phyloP scores from a whole-genome alignment of 768 basidiomycete species.

The Rubroboletus satanas region DNA sequence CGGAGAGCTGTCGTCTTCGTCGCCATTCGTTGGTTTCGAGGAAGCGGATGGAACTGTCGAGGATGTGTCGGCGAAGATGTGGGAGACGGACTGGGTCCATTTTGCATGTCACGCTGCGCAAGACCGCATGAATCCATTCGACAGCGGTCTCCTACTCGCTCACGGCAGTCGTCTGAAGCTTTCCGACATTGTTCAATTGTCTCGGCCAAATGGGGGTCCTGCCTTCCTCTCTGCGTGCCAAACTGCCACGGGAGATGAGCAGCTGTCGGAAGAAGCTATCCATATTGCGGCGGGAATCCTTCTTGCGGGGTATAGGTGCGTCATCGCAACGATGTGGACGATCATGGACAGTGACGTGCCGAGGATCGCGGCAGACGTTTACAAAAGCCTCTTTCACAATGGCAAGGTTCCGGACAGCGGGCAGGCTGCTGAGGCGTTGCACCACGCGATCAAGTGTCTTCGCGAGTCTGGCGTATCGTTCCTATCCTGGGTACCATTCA shows the following conservation, averaged over 20 bases:
- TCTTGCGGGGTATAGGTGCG: conserved; percentile 28
- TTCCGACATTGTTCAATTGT: conserved; percentile 3
- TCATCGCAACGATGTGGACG: conserved; percentile 44
- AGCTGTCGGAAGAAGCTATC: conserved; percentile 35
- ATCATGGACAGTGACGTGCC: conserved; percentile 12
- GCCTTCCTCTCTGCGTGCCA: conserved; percentile 49
- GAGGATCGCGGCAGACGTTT: too few relatives aligned
- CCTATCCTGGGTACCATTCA: too few relatives aligned
- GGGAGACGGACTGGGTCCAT: not conserved
- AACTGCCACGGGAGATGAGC: conserved; percentile 36
- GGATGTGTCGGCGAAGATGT: not conserved
- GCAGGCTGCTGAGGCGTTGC: too few relatives aligned
- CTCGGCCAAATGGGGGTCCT: conserved; percentile 24
- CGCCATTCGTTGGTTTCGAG: too few relatives aligned
- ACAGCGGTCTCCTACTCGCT: conserved; percentile 18
- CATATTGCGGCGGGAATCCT: conserved; percentile 44
- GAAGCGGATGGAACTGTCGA: not conserved
- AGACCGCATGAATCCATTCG: conserved; percentile 4
- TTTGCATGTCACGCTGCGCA: not conserved
- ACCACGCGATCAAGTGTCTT: too few relatives aligned
- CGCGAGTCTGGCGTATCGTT: too few relatives aligned
- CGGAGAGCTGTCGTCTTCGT: not conserved
- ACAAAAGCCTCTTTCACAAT: too few relatives aligned
- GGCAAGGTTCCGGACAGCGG: too few relatives aligned
- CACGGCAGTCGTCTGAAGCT: not conserved